phyloP scores from a whole-genome alignment of 805 yeast genomes.

The Ogataea methanolica region DNA sequence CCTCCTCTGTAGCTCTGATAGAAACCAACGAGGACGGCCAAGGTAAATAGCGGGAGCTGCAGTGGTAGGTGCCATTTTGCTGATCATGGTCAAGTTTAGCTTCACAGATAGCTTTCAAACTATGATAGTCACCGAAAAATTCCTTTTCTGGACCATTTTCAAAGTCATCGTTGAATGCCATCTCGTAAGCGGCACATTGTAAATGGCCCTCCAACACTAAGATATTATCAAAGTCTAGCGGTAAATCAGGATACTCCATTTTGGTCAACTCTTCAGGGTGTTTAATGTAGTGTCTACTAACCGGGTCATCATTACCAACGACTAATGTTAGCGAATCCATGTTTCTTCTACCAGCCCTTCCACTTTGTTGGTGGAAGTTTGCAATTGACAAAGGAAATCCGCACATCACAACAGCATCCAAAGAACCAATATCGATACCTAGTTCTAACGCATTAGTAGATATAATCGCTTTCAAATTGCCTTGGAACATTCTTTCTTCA shows the following conservation, averaged over 20 bases:
- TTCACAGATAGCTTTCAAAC: constrained; percentile 19
- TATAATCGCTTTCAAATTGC: constrained; percentile 77
- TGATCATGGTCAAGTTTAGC: constrained; percentile 37
- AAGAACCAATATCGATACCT: constrained; percentile 90
- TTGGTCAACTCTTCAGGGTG: constrained; percentile 59
- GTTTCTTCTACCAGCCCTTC: constrained; percentile 90
- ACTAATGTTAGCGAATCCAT: constrained; percentile 81
- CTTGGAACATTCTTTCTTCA: constrained; percentile 86
- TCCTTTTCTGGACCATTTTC: constrained; percentile 39
- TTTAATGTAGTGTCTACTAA: constrained; percentile 78
- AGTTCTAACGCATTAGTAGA: constrained; percentile 95
- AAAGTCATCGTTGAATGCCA: constrained; percentile 48
- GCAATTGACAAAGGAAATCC: constrained; percentile 90
- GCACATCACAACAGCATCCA: constrained; percentile 88
- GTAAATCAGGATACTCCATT: constrained; percentile 51
- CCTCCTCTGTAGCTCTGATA: constrained; percentile 79
- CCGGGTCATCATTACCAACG: constrained; percentile 78
- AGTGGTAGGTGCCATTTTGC: constrained; percentile 46
- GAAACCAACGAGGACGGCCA: constrained; percentile 78
- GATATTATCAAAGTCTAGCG: constrained; percentile 56
- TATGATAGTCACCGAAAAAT: constrained; percentile 47
- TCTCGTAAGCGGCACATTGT: constrained; percentile 92
- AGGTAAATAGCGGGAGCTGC: constrained; percentile 60
- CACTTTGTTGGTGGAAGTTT: constrained; percentile 92
- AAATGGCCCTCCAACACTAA: constrained; percentile 74